phyloP scores from a whole-genome alignment of 768 basidiomycete genomes.

The Mycena capillaripes region DNA sequence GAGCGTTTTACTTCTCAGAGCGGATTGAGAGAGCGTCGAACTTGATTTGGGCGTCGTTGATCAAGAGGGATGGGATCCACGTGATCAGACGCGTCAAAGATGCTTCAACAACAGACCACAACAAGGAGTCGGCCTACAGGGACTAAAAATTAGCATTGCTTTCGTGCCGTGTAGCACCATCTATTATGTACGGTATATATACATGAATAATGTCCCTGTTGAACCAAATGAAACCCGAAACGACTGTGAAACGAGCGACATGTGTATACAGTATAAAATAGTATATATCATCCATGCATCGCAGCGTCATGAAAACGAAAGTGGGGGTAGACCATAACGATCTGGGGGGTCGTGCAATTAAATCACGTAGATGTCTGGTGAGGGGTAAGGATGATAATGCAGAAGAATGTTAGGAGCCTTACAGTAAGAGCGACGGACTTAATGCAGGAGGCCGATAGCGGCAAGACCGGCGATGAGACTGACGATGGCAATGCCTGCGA shows the following conservation, averaged over 20 bases:
- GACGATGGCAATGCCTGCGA: slow-evolving; percentile 20
- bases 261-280: not conserved
- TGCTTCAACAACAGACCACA: no score
- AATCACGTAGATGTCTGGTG: not conserved
- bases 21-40: no score
- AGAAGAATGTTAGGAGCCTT: not conserved
- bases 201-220: not conserved
- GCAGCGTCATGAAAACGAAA: not conserved
- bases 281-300: not conserved
- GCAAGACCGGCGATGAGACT: slow-evolving; percentile 24
- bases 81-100: no score
- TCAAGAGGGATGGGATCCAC: no score
- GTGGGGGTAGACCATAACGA: not conserved
- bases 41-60: no score
- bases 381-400: not conserved
- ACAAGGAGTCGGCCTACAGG: not conserved
- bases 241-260: not conserved
- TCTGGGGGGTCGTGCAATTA: not conserved
- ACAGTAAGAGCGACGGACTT: not conserved
- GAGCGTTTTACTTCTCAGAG: no score
- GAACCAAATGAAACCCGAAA: not conserved
- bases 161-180: not conserved
- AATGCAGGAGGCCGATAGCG: slow-evolving; percentile 30
- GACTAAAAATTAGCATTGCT: not conserved
- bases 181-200: not conserved